A percentile compares a stretch with the other conserved stretches of the same genome.
Conservation (phyloP, 441 rosid genomes). For the Corymbia citriodora region DNA sequence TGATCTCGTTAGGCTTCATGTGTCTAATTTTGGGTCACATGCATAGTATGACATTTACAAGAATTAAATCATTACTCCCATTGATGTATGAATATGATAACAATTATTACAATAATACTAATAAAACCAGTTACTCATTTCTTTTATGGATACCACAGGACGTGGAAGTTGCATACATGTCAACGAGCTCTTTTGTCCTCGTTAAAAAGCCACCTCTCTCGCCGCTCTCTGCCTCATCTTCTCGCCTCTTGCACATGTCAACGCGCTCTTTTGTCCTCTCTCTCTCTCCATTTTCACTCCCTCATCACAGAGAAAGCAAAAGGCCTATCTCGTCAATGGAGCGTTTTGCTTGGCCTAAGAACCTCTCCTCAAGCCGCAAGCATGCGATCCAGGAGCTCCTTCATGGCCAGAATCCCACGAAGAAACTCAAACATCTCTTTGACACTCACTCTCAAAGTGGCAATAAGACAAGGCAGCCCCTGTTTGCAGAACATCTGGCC, state of each 20-base stretch:
- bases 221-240: too few relatives aligned
- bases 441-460: background rate
- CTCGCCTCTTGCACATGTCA: too few relatives aligned
- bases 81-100: too few relatives aligned
- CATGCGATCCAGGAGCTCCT: slow-evolving; percentile 31
- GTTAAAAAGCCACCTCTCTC: too few relatives aligned
- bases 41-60: background rate
- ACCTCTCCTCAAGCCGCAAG: background rate
- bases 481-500: slow-evolving; percentile 21
- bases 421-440: slow-evolving; percentile 11
- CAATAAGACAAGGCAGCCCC: background rate
- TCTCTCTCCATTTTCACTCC: background rate
- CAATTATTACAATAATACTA: too few relatives aligned
- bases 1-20: accelerated
- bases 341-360: slow-evolving; percentile 4
- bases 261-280: too few relatives aligned
- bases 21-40: accelerated
- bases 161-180: too few relatives aligned
- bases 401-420: slow-evolving; percentile 25
- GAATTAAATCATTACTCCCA: too few relatives aligned
- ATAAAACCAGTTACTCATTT: too few relatives aligned
- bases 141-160: accelerated
- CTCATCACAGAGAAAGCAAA: background rate
- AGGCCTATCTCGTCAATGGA: background rate
- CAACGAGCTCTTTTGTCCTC: too few relatives aligned